Percentiles rank a stretch among this genome's conserved stretches.
phyloP scores from a whole-genome alignment of 2,329 filamentous ascomycete species.

The Xylaria sp. region DNA sequence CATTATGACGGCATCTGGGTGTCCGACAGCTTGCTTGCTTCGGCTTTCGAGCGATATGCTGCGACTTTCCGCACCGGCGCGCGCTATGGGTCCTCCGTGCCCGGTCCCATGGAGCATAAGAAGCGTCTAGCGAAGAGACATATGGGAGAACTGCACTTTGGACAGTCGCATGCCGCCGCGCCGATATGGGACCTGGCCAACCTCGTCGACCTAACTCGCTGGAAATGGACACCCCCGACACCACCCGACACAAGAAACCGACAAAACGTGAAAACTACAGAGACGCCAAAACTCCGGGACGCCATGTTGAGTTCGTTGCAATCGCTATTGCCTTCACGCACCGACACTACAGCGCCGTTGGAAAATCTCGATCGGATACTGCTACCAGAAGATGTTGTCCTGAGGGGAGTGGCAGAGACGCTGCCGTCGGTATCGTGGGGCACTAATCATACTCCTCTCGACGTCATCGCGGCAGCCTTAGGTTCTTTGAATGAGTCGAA shows the following conservation, averaged over 20 bases:
- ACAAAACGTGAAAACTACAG: background rate
- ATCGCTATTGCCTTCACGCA: background rate
- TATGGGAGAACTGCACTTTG: slow-evolving; percentile 56
- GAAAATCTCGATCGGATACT: background rate
- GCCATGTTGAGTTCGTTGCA: background rate
- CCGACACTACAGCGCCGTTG: background rate
- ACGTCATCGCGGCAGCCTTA: slow-evolving; percentile 27
- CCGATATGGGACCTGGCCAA: slow-evolving; percentile 55
- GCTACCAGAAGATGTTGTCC: slow-evolving; percentile 5
- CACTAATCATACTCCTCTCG: slow-evolving; percentile 14
- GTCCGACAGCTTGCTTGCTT: slow-evolving; percentile 59
- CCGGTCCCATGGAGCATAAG: slow-evolving; percentile 61
- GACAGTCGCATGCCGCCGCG: slow-evolving; percentile 44
- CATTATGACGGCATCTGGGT: slow-evolving; percentile 61
- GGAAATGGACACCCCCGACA: slow-evolving; percentile 59
- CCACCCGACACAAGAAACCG: slow-evolving; percentile 35
- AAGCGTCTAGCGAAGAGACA: slow-evolving; percentile 59
- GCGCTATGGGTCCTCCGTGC: slow-evolving; percentile 48
- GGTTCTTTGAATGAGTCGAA: slow-evolving; percentile 18
- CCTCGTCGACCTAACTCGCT: slow-evolving; percentile 51
- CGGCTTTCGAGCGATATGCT: slow-evolving; percentile 55
- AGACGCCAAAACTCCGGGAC: background rate
- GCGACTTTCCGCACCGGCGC: slow-evolving; percentile 34
- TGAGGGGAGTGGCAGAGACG: slow-evolving; percentile 20
- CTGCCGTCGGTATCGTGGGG: slow-evolving; percentile 14